Evolutionary conservation across 495 filamentous ascomycete species (phyloP), one percentile per base, ranked within the genome.

Genomic region (Mycothermus thermophilus): DNA sequence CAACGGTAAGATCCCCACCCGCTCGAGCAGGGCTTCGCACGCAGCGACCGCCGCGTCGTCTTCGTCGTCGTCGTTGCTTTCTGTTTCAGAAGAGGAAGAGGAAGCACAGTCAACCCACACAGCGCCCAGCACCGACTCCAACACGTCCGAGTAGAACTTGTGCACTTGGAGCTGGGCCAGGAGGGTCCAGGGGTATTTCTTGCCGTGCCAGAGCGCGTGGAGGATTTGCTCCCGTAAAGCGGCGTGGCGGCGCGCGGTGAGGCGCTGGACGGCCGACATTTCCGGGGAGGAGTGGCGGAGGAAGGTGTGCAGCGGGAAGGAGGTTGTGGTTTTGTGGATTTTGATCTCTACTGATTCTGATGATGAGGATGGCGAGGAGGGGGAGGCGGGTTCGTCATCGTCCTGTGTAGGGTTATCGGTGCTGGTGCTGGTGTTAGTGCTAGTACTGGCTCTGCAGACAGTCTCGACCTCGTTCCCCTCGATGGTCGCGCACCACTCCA

Each of bases 41-140:
- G 39, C 54, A 0, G 52, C 57, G 16, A 87, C 46, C 3, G 71
- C 5, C 10, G 27, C n/a, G n/a, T n/a, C n/a, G n/a, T n/a, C n/a
- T n/a, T n/a, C n/a, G n/a, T n/a, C n/a, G n/a, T n/a, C n/a, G n/a
- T n/a, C n/a, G n/a, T n/a, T n/a, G n/a, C n/a, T n/a, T n/a, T n/a
- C n/a, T n/a, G n/a, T n/a, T n/a, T n/a, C n/a, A n/a, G n/a, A n/a
- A n/a, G n/a, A n/a, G n/a, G n/a, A n/a, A n/a, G n/a, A n/a, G n/a
- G n/a, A n/a, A n/a, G n/a, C n/a, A n/a, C n/a, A 81, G 50, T 95
- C 90, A 32, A 93, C 62, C 60, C 79, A 97, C 0, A 94, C 71
- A 1, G 88, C 90, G 0, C 84, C 90, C 1, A 95, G 54, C 1
- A 88, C 41, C 32, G 67, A 71, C 64, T 97, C 90, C 25, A 94